A percentile compares a stretch with the other conserved stretches of the same genome.
These are phyloP conservation scores for Primulina eburnea DNA, from an alignment of 257 asterid species.

Conservation along the genomic window DNA sequence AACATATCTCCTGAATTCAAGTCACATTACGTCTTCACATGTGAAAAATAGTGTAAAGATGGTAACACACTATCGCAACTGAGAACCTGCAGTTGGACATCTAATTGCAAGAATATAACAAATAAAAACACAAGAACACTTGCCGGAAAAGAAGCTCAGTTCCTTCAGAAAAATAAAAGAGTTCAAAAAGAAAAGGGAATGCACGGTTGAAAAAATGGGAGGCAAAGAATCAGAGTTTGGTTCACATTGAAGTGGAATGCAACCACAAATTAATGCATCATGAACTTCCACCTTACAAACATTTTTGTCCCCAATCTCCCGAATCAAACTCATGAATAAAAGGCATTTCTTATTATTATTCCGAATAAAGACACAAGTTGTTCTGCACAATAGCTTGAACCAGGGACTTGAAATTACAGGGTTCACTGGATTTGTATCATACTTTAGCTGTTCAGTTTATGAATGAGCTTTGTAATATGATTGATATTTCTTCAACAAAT, in stretches of 20 bases:
- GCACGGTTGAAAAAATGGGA: not conserved
- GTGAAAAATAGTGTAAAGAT: no score
- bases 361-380: no score
- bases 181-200: not conserved
- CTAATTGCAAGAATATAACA: not conserved
- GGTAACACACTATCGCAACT: not conserved
- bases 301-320: not conserved
- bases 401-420: no score
- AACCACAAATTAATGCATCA: not conserved
- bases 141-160: not conserved
- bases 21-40: no score
- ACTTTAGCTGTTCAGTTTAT: no score
- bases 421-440: no score
- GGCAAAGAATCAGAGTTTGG: not conserved
- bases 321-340: not conserved
- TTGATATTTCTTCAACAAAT: no score
- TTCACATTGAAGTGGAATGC: not conserved
- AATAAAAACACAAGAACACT: not conserved
- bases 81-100: constrained; percentile 4
- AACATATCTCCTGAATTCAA: no score
- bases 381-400: no score
- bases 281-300: not conserved
- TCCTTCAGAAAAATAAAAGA: not conserved
- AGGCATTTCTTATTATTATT: not conserved
- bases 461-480: no score